Percentiles rank a stretch among this genome's conserved stretches.
These are phyloP conservation scores for Stentor coeruleus DNA, from an alignment of 73 alveolate species.

Conservation along the genomic window DNA sequence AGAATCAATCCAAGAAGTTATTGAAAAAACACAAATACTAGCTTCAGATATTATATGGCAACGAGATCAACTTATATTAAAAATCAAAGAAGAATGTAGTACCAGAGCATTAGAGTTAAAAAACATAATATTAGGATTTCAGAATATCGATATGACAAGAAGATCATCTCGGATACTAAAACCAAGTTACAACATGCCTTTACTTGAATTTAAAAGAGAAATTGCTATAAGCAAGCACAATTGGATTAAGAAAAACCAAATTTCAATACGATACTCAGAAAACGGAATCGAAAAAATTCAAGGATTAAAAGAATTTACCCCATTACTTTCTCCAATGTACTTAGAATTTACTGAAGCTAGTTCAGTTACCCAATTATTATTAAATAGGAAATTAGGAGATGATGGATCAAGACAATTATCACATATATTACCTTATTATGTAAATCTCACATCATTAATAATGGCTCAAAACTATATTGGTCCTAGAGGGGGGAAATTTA, in stretches of 20 bases:
- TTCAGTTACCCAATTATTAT: not conserved
- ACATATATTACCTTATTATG: constrained; percentile 8
- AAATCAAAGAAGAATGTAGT: constrained; percentile 17
- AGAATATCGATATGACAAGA: not conserved
- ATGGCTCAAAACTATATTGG: not conserved
- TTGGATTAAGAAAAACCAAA: not conserved
- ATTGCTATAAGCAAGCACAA: not conserved
- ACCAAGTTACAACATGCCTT: not conserved
- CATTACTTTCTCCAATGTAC: not conserved
- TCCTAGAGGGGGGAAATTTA: constrained; percentile 7
- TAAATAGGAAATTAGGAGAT: constrained; percentile 23
- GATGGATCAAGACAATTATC: constrained; percentile 21
- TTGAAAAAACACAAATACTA: not conserved
- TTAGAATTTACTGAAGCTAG: not conserved
- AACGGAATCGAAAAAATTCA: not conserved
- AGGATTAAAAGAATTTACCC: not conserved
- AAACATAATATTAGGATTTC: not conserved
- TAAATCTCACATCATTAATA: not conserved
- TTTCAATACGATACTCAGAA: not conserved
- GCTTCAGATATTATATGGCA: not conserved
- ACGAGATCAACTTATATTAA: constrained; percentile 1
- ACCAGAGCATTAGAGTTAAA: not conserved
- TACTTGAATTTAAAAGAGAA: not conserved
- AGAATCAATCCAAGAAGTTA: not conserved
- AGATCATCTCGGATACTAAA: not conserved